Percentiles rank a stretch among this genome's conserved stretches.
These are phyloP conservation scores for Candida suzukii DNA, from an alignment of 805 yeast species.

Conservation along the genomic window DNA sequence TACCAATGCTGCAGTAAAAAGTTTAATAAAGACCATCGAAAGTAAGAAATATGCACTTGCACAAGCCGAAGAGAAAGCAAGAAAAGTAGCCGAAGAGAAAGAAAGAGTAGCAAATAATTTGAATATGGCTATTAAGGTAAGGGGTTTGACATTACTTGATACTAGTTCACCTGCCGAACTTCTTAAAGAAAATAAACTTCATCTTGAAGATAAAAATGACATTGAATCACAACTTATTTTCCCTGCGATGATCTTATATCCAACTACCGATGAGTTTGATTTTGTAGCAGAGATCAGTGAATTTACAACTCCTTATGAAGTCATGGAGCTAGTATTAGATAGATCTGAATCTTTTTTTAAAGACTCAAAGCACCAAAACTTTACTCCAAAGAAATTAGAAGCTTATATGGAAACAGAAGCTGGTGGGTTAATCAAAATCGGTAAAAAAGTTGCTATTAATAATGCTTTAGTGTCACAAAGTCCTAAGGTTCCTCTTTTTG, in stretches of 20 bases:
- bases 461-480: conserved; percentile 53
- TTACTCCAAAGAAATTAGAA: conserved; percentile 51
- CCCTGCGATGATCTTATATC: conserved; percentile 77
- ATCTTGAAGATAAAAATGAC: conserved; percentile 59
- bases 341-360: conserved; percentile 68
- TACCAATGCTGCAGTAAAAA: conserved; percentile 47
- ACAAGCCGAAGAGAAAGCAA: conserved; percentile 21
- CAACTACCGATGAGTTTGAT: conserved; percentile 80
- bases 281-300: conserved; percentile 72
- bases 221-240: conserved; percentile 72
- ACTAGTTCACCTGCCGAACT: conserved; percentile 51
- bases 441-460: conserved; percentile 64
- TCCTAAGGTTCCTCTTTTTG: conserved; percentile 73
- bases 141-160: conserved; percentile 46
- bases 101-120: conserved; percentile 37
- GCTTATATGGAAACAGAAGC: conserved; percentile 74
- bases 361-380: conserved; percentile 53
- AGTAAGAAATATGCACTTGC: conserved; percentile 18
- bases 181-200: conserved; percentile 43
- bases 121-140: conserved; percentile 50
- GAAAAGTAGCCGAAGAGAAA: conserved; percentile 31
- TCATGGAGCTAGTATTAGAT: conserved; percentile 52
- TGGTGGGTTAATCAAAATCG: conserved; percentile 84
- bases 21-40: conserved; percentile 34
- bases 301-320: conserved; percentile 54